Evolutionary conservation across 2,329 filamentous ascomycete genomes (phyloP).

Genomic region (Pseudogymnoascus sp.): DNA sequence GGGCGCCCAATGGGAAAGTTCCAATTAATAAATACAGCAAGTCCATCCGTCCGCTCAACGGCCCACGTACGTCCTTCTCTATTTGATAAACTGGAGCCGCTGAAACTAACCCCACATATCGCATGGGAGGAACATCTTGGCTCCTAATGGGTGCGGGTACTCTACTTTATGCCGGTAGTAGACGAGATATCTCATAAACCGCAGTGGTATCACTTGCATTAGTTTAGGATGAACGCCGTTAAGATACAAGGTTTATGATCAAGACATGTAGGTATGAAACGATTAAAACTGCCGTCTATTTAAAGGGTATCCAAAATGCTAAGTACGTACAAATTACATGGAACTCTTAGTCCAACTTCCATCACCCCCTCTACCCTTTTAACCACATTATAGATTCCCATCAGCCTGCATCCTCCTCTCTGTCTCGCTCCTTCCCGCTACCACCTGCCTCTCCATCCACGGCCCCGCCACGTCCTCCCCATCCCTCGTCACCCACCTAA

Average conservation of each 20-base stretch:
- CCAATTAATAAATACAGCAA: not conserved
- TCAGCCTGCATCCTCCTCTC: not conserved
- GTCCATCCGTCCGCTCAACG: not conserved
- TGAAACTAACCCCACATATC: not conserved
- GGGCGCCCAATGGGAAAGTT: not conserved
- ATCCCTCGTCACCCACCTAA: conserved; percentile 8
- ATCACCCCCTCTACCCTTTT: not conserved
- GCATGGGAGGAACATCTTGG: not conserved
- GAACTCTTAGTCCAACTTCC: not conserved
- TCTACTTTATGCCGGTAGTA: not conserved
- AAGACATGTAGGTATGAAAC: not conserved
- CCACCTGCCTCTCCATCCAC: not conserved
- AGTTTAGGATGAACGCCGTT: not conserved
- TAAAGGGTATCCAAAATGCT: conserved; percentile 3
- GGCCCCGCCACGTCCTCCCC: not conserved
- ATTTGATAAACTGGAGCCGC: not conserved
- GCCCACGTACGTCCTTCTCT: not conserved
- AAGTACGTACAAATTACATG: not conserved
- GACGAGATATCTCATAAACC: not conserved
- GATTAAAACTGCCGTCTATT: not conserved
- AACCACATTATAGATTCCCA: not conserved
- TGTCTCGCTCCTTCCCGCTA: not conserved
- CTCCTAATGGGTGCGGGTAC: not conserved
- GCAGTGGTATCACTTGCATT: not conserved
- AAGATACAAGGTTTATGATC: not conserved